Evolutionary conservation across 768 basidiomycete genomes (phyloP), one percentile per base, ranked within the genome.

Genomic region (Cubamyces lactineus): DNA sequence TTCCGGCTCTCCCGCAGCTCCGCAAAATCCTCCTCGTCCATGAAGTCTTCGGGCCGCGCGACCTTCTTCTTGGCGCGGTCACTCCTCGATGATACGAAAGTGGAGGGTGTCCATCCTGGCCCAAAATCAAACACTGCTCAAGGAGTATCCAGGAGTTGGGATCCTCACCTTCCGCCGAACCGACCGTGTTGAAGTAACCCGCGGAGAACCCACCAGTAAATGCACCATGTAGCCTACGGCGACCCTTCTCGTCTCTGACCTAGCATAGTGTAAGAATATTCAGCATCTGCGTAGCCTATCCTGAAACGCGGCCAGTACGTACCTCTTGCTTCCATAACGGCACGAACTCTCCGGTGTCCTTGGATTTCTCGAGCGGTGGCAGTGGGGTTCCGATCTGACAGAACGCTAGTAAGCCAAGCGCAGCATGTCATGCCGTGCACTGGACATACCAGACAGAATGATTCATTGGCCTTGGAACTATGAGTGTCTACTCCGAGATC

Each of bases 131-230:
- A 6, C 9, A 1, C 34, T 34, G 34, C 34, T 7, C 34, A 34
- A 1, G 34, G 34, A 7, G 34, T 11, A 34, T 9, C 34, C 6
- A 6, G 3, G 3, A 19, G 41, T 13, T 2, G 13, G 49, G 40
- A 26, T 21, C 68, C 78, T 26, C 59, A 87, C 96, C 96, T 84
- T 98, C 96, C 74, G 96, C 94, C 6, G 92, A 95, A 1, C 97
- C 97, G 40, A 96, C 96, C 1, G 89, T 84, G 74, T 98, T 98
- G 79, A 89, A 98, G 77, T 98, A 98, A 0, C 96, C 96, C 26
- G 97, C 97, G 57, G 92, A 94, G 81, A 94, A 99, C 12, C 97
- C 97, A 23, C 97, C 97, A 0, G 96, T 98, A 77, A 98, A 99
- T 3, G 97, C 97, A 3, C 97, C 97, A 72, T 99, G 97, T n/a